phyloP scores from a whole-genome alignment of 306 rosid species.

The Sindora glabra region DNA sequence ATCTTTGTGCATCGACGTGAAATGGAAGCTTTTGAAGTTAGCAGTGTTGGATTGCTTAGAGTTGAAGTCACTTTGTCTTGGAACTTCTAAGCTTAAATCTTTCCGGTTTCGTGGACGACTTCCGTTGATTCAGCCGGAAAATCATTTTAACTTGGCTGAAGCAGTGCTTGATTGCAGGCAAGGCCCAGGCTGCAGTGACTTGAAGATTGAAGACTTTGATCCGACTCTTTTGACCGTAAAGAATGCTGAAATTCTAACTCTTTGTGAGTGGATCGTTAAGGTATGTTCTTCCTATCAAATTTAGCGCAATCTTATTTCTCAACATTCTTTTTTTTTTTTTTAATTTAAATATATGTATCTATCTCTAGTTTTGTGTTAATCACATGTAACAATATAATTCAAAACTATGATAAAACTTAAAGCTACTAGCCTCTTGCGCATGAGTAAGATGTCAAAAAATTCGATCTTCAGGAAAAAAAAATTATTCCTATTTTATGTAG shows the following conservation, averaged over 20 bases:
- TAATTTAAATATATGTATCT: too few relatives aligned
- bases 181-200: conserved; percentile 24
- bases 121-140: conserved; percentile 44
- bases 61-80: conserved; percentile 38
- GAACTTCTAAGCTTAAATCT: conserved; percentile 40
- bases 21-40: conserved; percentile 40
- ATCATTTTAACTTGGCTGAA: conserved; percentile 58
- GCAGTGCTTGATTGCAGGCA: conserved; percentile 70
- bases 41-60: conserved; percentile 50
- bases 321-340: too few relatives aligned
- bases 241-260: conserved; percentile 52
- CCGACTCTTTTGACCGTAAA: conserved; percentile 59
- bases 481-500: too few relatives aligned
- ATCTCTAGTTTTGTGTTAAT: too few relatives aligned
- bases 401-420: too few relatives aligned
- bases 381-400: too few relatives aligned
- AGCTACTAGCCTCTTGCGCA: too few relatives aligned
- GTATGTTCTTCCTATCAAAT: conserved; percentile 30
- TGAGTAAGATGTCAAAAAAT: too few relatives aligned
- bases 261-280: conserved; percentile 70
- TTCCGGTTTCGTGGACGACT: conserved; percentile 49
- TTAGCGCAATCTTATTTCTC: too few relatives aligned
- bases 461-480: too few relatives aligned
- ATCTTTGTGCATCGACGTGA: conserved; percentile 35
- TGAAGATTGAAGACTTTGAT: conserved; percentile 48